phyloP scores from a whole-genome alignment of 352 stramenopile species.

The Phytophthora constricta region DNA sequence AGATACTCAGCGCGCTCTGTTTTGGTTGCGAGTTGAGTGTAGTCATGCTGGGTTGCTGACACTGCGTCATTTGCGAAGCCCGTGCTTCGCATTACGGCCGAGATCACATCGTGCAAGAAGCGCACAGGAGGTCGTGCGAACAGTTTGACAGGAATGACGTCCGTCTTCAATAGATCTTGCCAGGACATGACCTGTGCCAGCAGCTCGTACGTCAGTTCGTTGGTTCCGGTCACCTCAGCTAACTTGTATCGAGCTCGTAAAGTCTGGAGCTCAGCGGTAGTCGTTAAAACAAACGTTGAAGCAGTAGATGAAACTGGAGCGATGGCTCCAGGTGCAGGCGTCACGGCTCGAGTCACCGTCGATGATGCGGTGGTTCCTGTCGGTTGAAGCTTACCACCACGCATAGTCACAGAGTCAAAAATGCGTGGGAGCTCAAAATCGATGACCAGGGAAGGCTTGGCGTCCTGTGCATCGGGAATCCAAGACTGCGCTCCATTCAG shows the following conservation, averaged over 20 bases:
- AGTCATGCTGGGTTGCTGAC: constrained; percentile 58
- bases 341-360: constrained; percentile 6
- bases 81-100: constrained; percentile 71
- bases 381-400: constrained; percentile 53
- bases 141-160: constrained; percentile 67
- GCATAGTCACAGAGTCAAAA: constrained; percentile 67
- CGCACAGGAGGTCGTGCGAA: constrained; percentile 80
- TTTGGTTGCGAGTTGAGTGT: constrained; percentile 69
- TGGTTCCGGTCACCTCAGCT: constrained; percentile 55
- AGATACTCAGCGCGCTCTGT: constrained; percentile 81
- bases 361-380: constrained; percentile 4
- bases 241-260: constrained; percentile 49
- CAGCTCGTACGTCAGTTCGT: constrained; percentile 72
- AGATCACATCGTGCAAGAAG: constrained; percentile 85
- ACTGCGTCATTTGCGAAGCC: constrained; percentile 45
- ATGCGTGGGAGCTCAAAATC: constrained; percentile 77
- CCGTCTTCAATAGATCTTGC: constrained; percentile 77
- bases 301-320: background rate
- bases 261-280: constrained; percentile 38
- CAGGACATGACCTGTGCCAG: constrained; percentile 79
- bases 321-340: background rate
- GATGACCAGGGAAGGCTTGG: constrained; percentile 60
- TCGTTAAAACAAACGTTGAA: constrained; percentile 59
- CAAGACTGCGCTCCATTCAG: constrained; percentile 70
- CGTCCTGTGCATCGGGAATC: constrained; percentile 60